These are phyloP conservation scores for Hypoxylon sp. DNA, from an alignment of 2,329 filamentous ascomycete genomes.

Conservation along the genomic window DNA sequence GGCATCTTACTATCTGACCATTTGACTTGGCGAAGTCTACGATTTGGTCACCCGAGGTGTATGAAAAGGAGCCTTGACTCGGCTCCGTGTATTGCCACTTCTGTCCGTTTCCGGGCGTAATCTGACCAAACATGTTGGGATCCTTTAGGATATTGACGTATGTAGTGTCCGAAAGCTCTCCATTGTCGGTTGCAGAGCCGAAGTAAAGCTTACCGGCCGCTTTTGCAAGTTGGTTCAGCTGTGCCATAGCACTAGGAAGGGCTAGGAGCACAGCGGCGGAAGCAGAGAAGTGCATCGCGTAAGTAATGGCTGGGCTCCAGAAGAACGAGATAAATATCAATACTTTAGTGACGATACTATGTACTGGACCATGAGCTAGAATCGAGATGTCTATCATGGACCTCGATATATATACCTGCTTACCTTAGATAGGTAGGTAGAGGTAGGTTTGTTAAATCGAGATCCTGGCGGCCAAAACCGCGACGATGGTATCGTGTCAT, in stretches of 20 bases:
- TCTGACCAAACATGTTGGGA: slow-evolving; percentile 72
- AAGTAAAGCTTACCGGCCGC: slow-evolving; percentile 73
- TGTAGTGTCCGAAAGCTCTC: slow-evolving; percentile 65
- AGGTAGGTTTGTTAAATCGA: background rate
- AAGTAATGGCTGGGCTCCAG: background rate
- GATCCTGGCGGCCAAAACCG: background rate
- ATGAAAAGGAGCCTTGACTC: slow-evolving; percentile 69
- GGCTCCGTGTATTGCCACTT: slow-evolving; percentile 77
- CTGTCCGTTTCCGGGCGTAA: slow-evolving; percentile 75
- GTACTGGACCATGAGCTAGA: background rate
- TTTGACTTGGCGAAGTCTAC: slow-evolving; percentile 64
- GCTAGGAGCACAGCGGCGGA: slow-evolving; percentile 35
- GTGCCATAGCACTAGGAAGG: slow-evolving; percentile 44
- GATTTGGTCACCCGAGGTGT: slow-evolving; percentile 69
- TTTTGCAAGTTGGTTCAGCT: slow-evolving; percentile 68
- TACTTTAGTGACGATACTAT: background rate
- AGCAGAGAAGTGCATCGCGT: slow-evolving; percentile 16
- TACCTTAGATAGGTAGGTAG: too few relatives aligned
- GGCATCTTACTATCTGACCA: slow-evolving; percentile 71
- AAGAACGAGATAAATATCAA: background rate
- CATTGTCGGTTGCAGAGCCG: slow-evolving; percentile 75
- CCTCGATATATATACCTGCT: slow-evolving; percentile 7
- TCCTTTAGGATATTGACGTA: slow-evolving; percentile 71
- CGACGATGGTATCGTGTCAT: background rate
- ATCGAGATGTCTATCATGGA: background rate